phyloP scores from a whole-genome alignment of 805 yeast species.

The Grigorovia transvaalensis region DNA sequence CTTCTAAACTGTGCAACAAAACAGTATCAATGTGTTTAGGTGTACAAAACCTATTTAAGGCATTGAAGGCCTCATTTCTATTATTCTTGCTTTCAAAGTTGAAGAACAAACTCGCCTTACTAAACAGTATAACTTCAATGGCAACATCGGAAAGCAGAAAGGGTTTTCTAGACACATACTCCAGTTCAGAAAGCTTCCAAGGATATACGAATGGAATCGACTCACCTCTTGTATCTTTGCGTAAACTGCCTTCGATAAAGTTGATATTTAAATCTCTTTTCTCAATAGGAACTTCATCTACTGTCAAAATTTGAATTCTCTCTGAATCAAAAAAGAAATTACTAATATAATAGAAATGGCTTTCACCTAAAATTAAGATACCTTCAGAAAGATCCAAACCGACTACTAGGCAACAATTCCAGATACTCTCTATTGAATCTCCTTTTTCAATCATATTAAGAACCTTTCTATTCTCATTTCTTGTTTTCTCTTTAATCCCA shows the following conservation, averaged over 20 bases:
- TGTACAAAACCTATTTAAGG: constrained; percentile 39
- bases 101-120: constrained; percentile 60
- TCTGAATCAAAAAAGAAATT: constrained; percentile 45
- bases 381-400: constrained; percentile 76
- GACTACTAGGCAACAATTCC: constrained; percentile 65
- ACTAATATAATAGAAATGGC: constrained; percentile 57
- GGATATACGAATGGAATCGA: constrained; percentile 30
- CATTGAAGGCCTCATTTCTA: constrained; percentile 47
- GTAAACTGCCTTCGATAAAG: constrained; percentile 41
- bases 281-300: constrained; percentile 50
- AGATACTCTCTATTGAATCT: constrained; percentile 59
- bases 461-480: constrained; percentile 64
- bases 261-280: constrained; percentile 61
- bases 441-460: constrained; percentile 57
- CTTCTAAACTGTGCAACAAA: constrained; percentile 41
- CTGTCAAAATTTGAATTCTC: constrained; percentile 49
- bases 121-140: constrained; percentile 61
- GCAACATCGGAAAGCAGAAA: constrained; percentile 75
- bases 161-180: constrained; percentile 61
- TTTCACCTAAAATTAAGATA: constrained; percentile 56
- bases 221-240: constrained; percentile 11
- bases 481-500: constrained; percentile 32
- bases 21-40: constrained; percentile 45
- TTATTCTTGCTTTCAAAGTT: constrained; percentile 46
- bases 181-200: constrained; percentile 53